Percentiles rank a stretch among this genome's conserved stretches.
Evolutionary conservation across 2,329 filamentous ascomycete genomes (phyloP).

Genomic region (Aspergillus arachidicola): DNA sequence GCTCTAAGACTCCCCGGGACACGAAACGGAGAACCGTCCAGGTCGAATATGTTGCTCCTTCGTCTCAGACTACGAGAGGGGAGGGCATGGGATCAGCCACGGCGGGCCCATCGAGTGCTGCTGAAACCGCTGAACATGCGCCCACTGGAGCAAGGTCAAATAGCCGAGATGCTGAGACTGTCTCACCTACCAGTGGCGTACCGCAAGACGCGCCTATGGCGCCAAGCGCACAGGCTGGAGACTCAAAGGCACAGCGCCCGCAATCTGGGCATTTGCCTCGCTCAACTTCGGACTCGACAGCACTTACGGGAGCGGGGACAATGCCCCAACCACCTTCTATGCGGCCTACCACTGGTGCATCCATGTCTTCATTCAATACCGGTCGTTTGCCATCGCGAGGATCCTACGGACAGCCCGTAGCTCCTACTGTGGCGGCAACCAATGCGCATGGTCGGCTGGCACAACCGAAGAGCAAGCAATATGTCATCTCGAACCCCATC

Average conservation of each 20-base stretch:
- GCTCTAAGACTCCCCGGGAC: conserved; percentile 71
- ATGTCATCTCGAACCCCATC: conserved; percentile 71
- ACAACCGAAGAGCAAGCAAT: conserved; percentile 72
- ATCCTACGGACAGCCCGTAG: conserved; percentile 85
- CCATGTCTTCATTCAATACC: conserved; percentile 66
- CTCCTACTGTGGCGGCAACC: conserved; percentile 82
- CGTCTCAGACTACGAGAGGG: conserved; percentile 80
- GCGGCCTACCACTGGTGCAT: conserved; percentile 80
- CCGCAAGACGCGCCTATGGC: conserved; percentile 11
- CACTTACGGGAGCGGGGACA: conserved; percentile 48
- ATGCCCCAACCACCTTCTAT: conserved; percentile 47
- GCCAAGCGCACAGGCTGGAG: conserved; percentile 8
- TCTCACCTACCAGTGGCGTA: conserved; percentile 7
- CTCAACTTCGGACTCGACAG: conserved; percentile 61
- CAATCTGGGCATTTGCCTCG: conserved; percentile 55
- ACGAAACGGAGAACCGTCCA: conserved; percentile 93
- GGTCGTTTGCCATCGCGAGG: conserved; percentile 71
- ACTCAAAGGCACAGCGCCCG: conserved; percentile 35
- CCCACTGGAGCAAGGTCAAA: conserved; percentile 50
- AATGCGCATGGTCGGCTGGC: conserved; percentile 89
- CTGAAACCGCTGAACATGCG: conserved; percentile 22
- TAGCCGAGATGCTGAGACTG: conserved; percentile 15
- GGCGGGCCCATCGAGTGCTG: conserved; percentile 21
- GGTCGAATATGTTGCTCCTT: conserved; percentile 94
- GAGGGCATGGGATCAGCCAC: conserved; percentile 36